Percentiles rank a stretch among this genome's conserved stretches.
Evolutionary conservation across 1,139 yeast genomes (phyloP).

Genomic region (Debaryomyces sp.): DNA sequence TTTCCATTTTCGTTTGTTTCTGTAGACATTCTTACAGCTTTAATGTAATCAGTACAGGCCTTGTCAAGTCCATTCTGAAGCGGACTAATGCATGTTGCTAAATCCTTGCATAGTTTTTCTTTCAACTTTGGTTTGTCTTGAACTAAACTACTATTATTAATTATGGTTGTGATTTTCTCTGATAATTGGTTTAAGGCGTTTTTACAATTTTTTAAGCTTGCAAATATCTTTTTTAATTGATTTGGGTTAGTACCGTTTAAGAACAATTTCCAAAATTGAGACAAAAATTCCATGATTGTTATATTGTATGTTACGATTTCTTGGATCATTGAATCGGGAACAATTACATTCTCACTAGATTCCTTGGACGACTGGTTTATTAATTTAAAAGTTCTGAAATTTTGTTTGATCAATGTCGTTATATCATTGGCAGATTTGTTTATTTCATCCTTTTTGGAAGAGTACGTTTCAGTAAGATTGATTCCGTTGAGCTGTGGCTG

Average conservation of each 20-base stretch:
- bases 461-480: conserved; percentile 47
- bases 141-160: conserved; percentile 11
- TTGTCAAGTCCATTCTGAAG: conserved; percentile 32
- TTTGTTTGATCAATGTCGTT: conserved; percentile 53
- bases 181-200: conserved; percentile 26
- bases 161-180: conserved; percentile 16
- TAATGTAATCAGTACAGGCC: conserved; percentile 35
- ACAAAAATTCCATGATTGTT: conserved; percentile 45
- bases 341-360: conserved; percentile 21
- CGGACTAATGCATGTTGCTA: conserved; percentile 33
- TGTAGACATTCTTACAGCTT: conserved; percentile 24
- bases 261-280: conserved; percentile 49
- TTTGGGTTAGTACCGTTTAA: conserved; percentile 40
- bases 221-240: conserved; percentile 41
- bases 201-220: conserved; percentile 39
- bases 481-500: conserved; percentile 22
- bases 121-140: conserved; percentile 32
- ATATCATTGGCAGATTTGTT: conserved; percentile 54
- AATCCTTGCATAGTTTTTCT: conserved; percentile 38
- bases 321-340: conserved; percentile 31
- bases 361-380: conserved; percentile 12
- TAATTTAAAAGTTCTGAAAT: conserved; percentile 41
- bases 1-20: conserved; percentile 6
- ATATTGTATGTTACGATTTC: conserved; percentile 43
- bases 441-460: conserved; percentile 37